phyloP scores from a whole-genome alignment of 495 filamentous ascomycete species.

The Neurospora terricola region DNA sequence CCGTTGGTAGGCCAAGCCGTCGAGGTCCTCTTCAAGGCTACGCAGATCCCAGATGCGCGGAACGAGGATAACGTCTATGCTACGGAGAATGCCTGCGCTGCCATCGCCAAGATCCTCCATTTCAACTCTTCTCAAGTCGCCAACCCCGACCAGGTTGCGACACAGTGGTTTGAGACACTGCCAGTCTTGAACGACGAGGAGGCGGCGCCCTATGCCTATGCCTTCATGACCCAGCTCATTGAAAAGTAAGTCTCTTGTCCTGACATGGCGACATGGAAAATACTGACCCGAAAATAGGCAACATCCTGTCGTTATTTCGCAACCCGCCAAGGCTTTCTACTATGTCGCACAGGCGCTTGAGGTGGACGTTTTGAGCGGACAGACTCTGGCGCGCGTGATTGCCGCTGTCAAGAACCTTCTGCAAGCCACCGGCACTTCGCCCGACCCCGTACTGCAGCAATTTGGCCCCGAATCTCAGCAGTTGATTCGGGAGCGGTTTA shows the following conservation, averaged over 20 bases:
- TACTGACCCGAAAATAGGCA: conserved; percentile 44
- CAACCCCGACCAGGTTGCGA: conserved; percentile 60
- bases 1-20: conserved; percentile 72
- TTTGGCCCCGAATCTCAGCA: conserved; percentile 68
- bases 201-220: conserved; percentile 92
- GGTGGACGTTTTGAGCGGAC: conserved; percentile 78
- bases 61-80: conserved; percentile 93
- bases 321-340: conserved; percentile 69
- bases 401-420: conserved; percentile 65
- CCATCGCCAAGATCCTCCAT: conserved; percentile 92
- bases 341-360: conserved; percentile 81
- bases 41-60: conserved; percentile 66
- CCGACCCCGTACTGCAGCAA: conserved; percentile 55
- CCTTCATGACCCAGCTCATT: conserved; percentile 82
- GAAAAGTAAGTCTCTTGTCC: conserved; percentile 67
- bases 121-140: conserved; percentile 68
- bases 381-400: conserved; percentile 63
- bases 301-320: conserved; percentile 69
- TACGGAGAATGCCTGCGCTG: conserved; percentile 90
- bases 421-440: conserved; percentile 56
- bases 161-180: conserved; percentile 78
- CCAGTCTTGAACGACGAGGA: conserved; percentile 94
- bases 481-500: conserved; percentile 62
- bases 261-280: background rate
- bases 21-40: conserved; percentile 72